phyloP scores from a whole-genome alignment of 176 grass and related monocot genomes.

The Stipa capillata region DNA sequence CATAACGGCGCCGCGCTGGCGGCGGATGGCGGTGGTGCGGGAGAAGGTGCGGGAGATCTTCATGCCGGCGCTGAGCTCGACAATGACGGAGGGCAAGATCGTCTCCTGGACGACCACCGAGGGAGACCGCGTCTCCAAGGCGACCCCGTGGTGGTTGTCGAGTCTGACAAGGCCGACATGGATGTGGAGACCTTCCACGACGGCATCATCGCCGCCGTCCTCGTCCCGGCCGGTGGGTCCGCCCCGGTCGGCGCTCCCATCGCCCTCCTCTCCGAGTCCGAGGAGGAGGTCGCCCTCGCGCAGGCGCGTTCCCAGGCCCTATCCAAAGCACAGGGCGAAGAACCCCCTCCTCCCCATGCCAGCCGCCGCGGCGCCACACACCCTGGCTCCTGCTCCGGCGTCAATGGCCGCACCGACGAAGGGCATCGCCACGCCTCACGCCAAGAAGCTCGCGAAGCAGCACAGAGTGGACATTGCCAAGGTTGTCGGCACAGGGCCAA shows the following conservation, averaged over 20 bases:
- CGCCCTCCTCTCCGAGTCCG: conserved; percentile 73
- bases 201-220: conserved; percentile 73
- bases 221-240: conserved; percentile 56
- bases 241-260: conserved; percentile 79
- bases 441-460: conserved; percentile 86
- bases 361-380: not conserved
- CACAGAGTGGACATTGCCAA: conserved; percentile 51
- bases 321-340: conserved; percentile 7
- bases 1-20: not conserved
- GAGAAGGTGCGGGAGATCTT: conserved; percentile 95
- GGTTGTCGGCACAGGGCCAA: conserved; percentile 44
- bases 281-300: conserved; percentile 71
- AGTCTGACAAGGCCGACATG: conserved; percentile 97
- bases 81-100: conserved; percentile 87
- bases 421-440: conserved; percentile 48
- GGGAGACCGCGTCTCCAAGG: conserved; percentile 82
- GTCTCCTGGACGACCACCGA: conserved; percentile 75
- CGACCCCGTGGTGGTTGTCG: conserved; percentile 82
- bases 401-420: conserved; percentile 27
- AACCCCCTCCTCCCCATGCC: not conserved
- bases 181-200: conserved; percentile 96
- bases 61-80: conserved; percentile 84
- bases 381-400: conserved; percentile 5
- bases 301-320: conserved; percentile 50
- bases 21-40: conserved; percentile 31